Percentiles rank a stretch among this genome's conserved stretches.
Conservation (phyloP, 73 alveolate species). For the Stentor coeruleus region DNA sequence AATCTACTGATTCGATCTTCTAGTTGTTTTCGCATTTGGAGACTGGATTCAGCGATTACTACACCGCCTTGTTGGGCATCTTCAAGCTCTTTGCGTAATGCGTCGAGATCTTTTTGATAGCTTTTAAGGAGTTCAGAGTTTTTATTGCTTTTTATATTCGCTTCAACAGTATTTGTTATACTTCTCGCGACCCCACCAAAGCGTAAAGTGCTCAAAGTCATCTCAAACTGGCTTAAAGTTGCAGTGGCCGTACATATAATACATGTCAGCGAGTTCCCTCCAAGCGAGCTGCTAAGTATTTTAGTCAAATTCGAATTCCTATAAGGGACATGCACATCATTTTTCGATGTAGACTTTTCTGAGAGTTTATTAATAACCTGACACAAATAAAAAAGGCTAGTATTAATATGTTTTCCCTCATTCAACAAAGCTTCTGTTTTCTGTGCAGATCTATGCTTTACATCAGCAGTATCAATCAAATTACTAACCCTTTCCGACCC, state of each 20-base stretch:
- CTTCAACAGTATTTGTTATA: conserved; percentile 83
- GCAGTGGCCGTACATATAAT: conserved; percentile 57
- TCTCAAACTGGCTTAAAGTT: conserved; percentile 15
- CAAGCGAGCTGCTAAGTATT: conserved; percentile 90
- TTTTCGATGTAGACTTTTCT: conserved; percentile 27
- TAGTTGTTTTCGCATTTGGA: conserved; percentile 1
- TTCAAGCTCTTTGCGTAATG: conserved; percentile 46
- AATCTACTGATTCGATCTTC: conserved; percentile 1
- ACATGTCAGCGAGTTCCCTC: conserved; percentile 95
- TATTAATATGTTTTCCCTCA: conserved; percentile 83
- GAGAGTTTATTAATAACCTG: conserved; percentile 73
- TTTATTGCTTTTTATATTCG: conserved; percentile 45
- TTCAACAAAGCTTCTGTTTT: conserved; percentile 34
- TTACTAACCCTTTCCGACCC: conserved; percentile 91
- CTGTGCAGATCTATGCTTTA: not conserved
- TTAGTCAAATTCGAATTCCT: conserved; percentile 94
- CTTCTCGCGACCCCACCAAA: conserved; percentile 94
- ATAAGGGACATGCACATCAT: conserved; percentile 79
- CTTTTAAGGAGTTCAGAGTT: conserved; percentile 22
- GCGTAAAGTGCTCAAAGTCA: conserved; percentile 69
- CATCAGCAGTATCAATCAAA: not conserved
- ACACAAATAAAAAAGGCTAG: conserved; percentile 71
- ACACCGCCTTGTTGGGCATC: conserved; percentile 82
- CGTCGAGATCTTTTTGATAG: conserved; percentile 7
- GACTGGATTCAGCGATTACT: not conserved